phyloP scores from a whole-genome alignment of 2,329 filamentous ascomycete species.

The Delphinella strobiligena region DNA sequence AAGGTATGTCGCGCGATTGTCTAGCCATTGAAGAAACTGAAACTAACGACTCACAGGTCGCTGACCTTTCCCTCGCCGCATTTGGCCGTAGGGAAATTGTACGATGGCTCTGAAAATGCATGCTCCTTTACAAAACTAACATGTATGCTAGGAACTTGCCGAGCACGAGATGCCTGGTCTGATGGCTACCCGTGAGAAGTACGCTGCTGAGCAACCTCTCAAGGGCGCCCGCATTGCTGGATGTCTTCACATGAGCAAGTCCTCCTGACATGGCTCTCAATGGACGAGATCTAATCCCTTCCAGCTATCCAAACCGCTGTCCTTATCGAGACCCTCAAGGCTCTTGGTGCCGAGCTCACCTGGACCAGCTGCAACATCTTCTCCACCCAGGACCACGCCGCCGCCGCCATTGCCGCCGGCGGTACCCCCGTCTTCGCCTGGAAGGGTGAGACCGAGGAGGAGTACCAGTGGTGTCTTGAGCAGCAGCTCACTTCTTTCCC shows the following conservation, averaged over 20 bases:
- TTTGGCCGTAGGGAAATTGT: constrained; percentile 97
- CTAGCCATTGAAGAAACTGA: no score
- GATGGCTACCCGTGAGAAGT: constrained; percentile 88
- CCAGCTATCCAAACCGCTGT: constrained; percentile 94
- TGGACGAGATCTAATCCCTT: background rate
- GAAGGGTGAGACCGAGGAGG: constrained; percentile 96
- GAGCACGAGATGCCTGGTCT: constrained; percentile 91
- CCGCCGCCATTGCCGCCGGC: constrained; percentile 86
- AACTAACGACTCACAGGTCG: no score
- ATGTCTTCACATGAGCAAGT: constrained; percentile 90
- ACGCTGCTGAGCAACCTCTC: constrained; percentile 84
- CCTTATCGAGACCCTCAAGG: constrained; percentile 92
- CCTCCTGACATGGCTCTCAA: background rate
- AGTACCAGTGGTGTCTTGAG: constrained; percentile 99
- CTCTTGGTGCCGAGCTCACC: constrained; percentile 94
- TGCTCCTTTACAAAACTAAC: background rate
- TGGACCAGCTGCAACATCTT: constrained; percentile 99
- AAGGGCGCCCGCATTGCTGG: constrained; percentile 91
- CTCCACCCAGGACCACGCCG: constrained; percentile 97
- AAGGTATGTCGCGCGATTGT: no score
- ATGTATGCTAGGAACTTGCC: constrained; percentile 52
- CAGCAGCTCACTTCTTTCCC: constrained; percentile 97
- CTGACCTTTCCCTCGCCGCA: constrained; percentile 90
- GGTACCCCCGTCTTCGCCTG: constrained; percentile 81
- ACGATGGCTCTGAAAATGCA: background rate